Conservation (phyloP, 1,139 yeast species). For the Yamadazyma friedrichii region DNA sequence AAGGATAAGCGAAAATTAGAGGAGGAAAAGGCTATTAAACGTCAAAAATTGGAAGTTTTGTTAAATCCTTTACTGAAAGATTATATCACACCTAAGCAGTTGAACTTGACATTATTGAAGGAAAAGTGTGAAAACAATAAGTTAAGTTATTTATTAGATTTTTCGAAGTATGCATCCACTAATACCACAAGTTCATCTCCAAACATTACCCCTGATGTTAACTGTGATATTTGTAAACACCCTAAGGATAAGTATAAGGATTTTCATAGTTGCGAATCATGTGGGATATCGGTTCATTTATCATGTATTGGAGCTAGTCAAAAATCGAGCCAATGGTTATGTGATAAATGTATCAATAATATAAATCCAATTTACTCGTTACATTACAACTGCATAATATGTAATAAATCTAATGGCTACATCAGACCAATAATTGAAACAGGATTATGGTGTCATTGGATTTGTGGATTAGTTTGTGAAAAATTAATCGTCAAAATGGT, state of each 20-base stretch:
- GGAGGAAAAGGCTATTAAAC: conserved; percentile 4
- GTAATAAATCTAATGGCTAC: conserved; percentile 65
- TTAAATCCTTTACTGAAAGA: conserved; percentile 20
- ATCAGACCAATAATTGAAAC: conserved; percentile 63
- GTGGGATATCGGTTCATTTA: conserved; percentile 73
- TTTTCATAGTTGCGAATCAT: conserved; percentile 57
- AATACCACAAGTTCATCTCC: background rate
- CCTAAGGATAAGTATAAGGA: conserved; percentile 17
- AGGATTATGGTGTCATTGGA: conserved; percentile 79
- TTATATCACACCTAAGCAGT: conserved; percentile 19
- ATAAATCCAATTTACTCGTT: conserved; percentile 58
- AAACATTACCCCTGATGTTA: background rate
- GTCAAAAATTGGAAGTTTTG: conserved; percentile 8
- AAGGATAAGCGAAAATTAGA: conserved; percentile 4
- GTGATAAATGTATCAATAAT: conserved; percentile 81
- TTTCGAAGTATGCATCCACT: conserved; percentile 10
- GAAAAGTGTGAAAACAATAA: conserved; percentile 8
- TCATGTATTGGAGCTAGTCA: conserved; percentile 60
- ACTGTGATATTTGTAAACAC: conserved; percentile 4
- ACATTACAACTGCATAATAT: conserved; percentile 63
- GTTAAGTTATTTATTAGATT: conserved; percentile 19
- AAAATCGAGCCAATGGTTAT: conserved; percentile 59
- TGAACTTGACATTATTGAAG: conserved; percentile 8
- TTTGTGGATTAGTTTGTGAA: conserved; percentile 53
- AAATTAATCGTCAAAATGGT: background rate